Base-by-base conservation (phyloP, 2,329 filamentous ascomycete species). In the Eurotiales sp. region DNA sequence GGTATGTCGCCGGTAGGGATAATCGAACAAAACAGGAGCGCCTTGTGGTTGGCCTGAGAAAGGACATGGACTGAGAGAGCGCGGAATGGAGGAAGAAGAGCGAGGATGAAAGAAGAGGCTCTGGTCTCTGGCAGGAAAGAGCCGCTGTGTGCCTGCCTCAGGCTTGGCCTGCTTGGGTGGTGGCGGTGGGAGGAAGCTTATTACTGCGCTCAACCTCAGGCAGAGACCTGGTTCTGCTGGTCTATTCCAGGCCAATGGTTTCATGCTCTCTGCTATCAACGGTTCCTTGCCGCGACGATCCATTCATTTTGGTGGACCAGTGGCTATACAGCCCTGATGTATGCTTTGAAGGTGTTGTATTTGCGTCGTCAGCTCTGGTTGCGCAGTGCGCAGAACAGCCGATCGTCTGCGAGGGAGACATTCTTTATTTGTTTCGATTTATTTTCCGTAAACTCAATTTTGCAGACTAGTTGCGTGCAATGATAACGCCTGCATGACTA, bases 211-310 rank as follows among this genome's bases (percentile, higher is more conserved):
- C n/a, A n/a, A n/a, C n/a, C n/a, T n/a, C n/a, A n/a, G n/a, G n/a
- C n/a, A n/a, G n/a, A n/a, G n/a, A n/a, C n/a, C n/a, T n/a, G n/a
- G n/a, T n/a, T n/a, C n/a, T n/a, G 29, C 17, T 5, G 19, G 8
- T 40, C 34, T 53, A 46, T 53, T 53, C 51, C 51, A 30, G 41
- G 40, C 51, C 51, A 53, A 53, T 53, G 22, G 19, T 15, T 48
- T 17, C 2, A 10, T 37, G 30, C 32, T 11, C 14, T 7, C 30
- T 36, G 44, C 44, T 1, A n/a, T 19, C 11, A 21, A 14, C n/a
- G n/a, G n/a, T n/a, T 48, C 25, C 42, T 46, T 51, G 27, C 42
- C 42, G 44, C 44, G 21, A 11, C 12, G 44, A 15, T 36, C 21
- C 11, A 34, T 15, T 2, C 11, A 30, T 10, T 30, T 12, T 7